Evolutionary conservation across 1,284 basidiomycete genomes (phyloP), one percentile per base, ranked within the genome.

Genomic region (Ceratobasidium papillatum): DNA sequence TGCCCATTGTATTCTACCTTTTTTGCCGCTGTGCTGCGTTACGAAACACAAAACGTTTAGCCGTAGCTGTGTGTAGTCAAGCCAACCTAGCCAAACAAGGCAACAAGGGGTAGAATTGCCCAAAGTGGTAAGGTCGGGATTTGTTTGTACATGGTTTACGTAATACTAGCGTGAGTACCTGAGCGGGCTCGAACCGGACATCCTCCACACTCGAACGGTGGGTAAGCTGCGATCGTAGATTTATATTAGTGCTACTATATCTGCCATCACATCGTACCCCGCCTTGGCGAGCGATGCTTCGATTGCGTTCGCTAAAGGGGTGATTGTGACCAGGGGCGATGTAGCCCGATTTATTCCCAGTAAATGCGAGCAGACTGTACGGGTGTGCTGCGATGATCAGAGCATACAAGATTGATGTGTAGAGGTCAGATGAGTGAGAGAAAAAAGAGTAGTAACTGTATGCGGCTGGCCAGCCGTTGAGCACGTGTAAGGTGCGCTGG

Each of bases 401-500:
- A 52, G 25, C 51, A 25, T n/a, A 27, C 22, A 52, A 27, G 12
- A 52, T 52, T 25, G 14, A 25, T 51, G n/a, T 11, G 2, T 19
- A 38, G 22, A 5, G 34, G 1, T 7, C 7, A 9, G 8, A 25
- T 1, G 8, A 19, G n/a, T 41, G 19, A 59, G 58, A 47, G 45
- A 47, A 19, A n/a, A 41, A 14, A 41, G 38, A 41, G 12, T 30
- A 22, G 41, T 32, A n/a, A 17, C 1, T 61, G 30, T 61, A 49
- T 72, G 58, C 69, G 52, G 36, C 25, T 17, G 47, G 45, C 22
- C 14, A 51, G 45, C 61, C 41, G 45, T 32, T 43, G 58, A 34
- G 69, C 69, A 72, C 69, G 69, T 72, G 69, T 72, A 62, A 72
- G 69, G 69, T 51, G 69, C 69, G 68, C 68, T 38, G 56, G 69